Percentiles rank a stretch among this genome's conserved stretches.
phyloP scores from a whole-genome alignment of 306 rosid species.

The Carpinus fangiana region DNA sequence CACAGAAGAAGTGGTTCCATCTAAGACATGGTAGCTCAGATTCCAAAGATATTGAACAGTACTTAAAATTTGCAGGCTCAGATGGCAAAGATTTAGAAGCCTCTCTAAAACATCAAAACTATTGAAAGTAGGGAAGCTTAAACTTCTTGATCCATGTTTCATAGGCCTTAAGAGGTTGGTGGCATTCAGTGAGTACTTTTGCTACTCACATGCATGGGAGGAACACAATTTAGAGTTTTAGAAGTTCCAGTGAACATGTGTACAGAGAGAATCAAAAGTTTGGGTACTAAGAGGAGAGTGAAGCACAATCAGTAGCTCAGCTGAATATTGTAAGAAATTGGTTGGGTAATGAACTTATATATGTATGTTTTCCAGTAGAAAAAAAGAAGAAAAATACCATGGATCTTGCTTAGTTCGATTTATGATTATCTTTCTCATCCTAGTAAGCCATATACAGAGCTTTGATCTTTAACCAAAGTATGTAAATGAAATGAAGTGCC shows the following conservation, averaged over 20 bases:
- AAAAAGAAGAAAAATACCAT: background rate
- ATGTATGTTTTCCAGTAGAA: background rate
- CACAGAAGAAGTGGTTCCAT: conserved; percentile 58
- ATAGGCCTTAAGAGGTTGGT: conserved; percentile 4
- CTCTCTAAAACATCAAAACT: conserved; percentile 22
- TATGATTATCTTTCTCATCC: too few species aligned
- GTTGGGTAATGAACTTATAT: background rate
- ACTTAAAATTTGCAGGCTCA: conserved; percentile 51
- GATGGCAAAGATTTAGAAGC: conserved; percentile 48
- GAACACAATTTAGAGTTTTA: conserved; percentile 40
- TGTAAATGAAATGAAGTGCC: background rate
- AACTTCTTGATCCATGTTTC: conserved; percentile 1
- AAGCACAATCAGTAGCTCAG: background rate
- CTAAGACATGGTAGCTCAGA: conserved; percentile 49
- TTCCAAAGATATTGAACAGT: conserved; percentile 61
- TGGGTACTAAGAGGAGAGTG: background rate
- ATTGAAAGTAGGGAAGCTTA: conserved; percentile 9
- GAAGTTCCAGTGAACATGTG: conserved; percentile 69
- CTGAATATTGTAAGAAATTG: conserved; percentile 1
- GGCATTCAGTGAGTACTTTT: background rate
- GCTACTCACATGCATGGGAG: conserved; percentile 49
- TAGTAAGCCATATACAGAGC: too few species aligned
- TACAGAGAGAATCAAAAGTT: conserved; percentile 5
- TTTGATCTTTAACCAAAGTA: background rate
- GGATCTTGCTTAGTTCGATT: too few species aligned